These are phyloP conservation scores for Dioszegia hungarica DNA, from an alignment of 768 basidiomycete genomes.

Conservation along the genomic window DNA sequence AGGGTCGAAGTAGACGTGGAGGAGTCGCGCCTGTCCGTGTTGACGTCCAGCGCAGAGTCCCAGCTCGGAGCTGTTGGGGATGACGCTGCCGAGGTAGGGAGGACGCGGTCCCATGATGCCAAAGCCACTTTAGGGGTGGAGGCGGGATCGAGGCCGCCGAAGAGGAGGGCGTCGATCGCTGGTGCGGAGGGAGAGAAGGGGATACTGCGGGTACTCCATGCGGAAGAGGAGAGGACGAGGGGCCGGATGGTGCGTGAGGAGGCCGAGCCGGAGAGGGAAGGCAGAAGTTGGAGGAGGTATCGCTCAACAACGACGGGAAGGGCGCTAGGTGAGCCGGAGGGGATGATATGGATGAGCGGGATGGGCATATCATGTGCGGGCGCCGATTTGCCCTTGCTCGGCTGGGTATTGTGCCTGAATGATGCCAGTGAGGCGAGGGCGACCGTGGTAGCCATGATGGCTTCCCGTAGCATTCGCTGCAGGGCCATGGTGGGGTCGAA, in stretches of 20 bases:
- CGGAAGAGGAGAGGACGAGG: neutral
- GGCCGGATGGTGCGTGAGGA: neutral
- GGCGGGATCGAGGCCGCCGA: neutral
- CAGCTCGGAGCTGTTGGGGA: neutral
- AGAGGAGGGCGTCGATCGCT: neutral
- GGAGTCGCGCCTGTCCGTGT: neutral
- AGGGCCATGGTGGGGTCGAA: neutral
- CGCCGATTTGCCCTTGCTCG: neutral
- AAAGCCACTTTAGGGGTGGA: neutral
- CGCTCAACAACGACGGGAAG: conserved; percentile 3
- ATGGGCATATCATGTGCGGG: neutral
- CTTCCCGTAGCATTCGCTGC: conserved; percentile 1
- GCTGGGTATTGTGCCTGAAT: neutral
- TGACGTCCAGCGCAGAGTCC: neutral
- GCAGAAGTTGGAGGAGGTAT: conserved; percentile 6
- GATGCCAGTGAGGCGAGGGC: conserved; percentile 1
- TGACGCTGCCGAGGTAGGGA: neutral
- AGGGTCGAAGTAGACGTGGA: conserved; percentile 1
- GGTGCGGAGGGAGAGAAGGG: neutral
- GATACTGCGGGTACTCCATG: neutral
- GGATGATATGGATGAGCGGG: neutral
- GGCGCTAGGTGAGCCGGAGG: neutral
- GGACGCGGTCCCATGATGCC: neutral
- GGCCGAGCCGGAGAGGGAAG: neutral
- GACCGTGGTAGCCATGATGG: conserved; percentile 7